These are phyloP conservation scores for Leccinum imitatum DNA, from an alignment of 768 basidiomycete species.

Conservation along the genomic window DNA sequence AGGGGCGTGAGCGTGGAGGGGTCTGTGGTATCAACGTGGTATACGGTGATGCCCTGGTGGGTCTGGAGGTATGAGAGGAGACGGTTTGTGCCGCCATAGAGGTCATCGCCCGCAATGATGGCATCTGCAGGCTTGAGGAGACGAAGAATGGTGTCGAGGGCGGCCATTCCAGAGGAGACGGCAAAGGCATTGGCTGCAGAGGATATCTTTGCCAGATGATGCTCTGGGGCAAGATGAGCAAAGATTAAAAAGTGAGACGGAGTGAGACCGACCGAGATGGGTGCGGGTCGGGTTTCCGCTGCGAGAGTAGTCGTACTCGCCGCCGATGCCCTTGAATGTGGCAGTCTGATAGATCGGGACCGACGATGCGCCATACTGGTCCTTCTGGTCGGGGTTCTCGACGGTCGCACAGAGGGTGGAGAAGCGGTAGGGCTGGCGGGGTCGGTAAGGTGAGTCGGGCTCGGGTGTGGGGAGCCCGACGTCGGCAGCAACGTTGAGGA, in stretches of 20 bases:
- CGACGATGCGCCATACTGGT: constrained; percentile 91
- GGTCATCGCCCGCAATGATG: constrained; percentile 93
- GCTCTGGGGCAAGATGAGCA: constrained; percentile 54
- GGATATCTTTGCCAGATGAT: constrained; percentile 96
- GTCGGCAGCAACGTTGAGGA: constrained; percentile 9
- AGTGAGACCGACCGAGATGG: constrained; percentile 72
- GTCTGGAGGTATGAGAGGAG: constrained; percentile 85
- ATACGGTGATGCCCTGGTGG: constrained; percentile 85
- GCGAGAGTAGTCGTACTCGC: constrained; percentile 90
- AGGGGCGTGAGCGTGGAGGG: constrained; percentile 59
- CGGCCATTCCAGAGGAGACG: constrained; percentile 98
- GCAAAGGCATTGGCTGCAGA: constrained; percentile 87
- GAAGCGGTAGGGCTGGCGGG: constrained; percentile 79
- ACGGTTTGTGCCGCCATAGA: constrained; percentile 98
- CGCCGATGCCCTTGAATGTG: constrained; percentile 93
- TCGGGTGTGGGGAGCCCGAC: constrained; percentile 79
- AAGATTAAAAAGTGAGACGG: neutral
- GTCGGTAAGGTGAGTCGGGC: constrained; percentile 68
- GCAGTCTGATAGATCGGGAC: constrained; percentile 98
- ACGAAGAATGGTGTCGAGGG: constrained; percentile 91
- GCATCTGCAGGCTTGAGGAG: constrained; percentile 94
- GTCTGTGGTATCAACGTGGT: constrained; percentile 92
- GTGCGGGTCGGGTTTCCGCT: constrained; percentile 97
- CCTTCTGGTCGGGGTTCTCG: constrained; percentile 88
- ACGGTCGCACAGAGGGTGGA: constrained; percentile 91